phyloP scores from a whole-genome alignment of 768 basidiomycete species.

The Cystofilobasidium ferigula region DNA sequence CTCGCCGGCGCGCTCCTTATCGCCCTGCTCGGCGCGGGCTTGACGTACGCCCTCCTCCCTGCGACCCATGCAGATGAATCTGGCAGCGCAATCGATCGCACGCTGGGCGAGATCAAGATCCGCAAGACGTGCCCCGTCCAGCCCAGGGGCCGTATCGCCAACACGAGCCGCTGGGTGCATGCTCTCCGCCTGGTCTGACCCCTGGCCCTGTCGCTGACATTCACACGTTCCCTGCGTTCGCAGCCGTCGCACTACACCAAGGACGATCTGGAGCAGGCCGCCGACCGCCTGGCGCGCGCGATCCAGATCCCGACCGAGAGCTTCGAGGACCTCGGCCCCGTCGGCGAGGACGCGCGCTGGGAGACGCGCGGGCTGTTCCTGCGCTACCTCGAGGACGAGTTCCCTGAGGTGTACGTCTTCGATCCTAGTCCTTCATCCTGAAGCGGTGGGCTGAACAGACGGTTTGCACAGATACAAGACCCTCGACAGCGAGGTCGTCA shows the following conservation, averaged over 20 bases:
- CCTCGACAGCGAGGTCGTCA: constrained; percentile 1
- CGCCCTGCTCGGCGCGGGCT: neutral
- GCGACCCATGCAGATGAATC: no score
- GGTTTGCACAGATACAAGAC: neutral
- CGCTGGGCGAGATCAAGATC: neutral
- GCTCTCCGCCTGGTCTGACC: neutral
- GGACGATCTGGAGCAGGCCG: neutral
- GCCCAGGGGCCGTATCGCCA: neutral
- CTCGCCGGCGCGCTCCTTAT: neutral
- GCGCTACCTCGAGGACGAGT: neutral
- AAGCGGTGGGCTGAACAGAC: neutral
- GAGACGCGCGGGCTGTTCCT: neutral
- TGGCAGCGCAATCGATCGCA: no score
- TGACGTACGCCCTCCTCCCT: no score
- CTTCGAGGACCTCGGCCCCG: neutral
- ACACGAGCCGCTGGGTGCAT: neutral
- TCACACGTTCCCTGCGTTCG: no score
- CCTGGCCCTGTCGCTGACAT: no score
- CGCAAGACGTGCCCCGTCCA: neutral
- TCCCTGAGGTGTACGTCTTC: neutral
- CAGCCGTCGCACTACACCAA: neutral
- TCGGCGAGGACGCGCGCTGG: neutral
- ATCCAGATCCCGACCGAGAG: constrained; percentile 2
- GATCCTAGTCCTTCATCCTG: neutral
- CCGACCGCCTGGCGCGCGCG: neutral